Conservation (phyloP, 148 eudicot species). For the Persicaria tinctoria region DNA sequence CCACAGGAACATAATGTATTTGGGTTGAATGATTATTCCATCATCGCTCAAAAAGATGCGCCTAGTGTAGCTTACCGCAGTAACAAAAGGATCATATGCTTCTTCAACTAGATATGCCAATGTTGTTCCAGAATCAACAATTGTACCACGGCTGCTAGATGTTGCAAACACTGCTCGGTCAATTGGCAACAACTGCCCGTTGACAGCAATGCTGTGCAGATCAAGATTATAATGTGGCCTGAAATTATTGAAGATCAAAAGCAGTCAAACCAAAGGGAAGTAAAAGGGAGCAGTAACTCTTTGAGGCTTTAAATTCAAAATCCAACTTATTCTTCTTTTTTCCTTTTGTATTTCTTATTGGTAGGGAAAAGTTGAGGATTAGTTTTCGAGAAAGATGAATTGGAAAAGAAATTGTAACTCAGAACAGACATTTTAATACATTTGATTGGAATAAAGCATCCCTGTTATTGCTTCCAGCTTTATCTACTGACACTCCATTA, state of each 20-base stretch:
- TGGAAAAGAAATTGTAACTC: neutral
- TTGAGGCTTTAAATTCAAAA: neutral
- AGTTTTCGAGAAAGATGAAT: neutral
- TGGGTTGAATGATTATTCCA: neutral
- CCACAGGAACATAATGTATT: neutral
- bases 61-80: conserved; percentile 46
- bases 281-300: neutral
- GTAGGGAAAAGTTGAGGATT: neutral
- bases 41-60: neutral
- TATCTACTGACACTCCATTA: too few species aligned
- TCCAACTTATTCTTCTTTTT: neutral
- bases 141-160: conserved; percentile 71
- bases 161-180: conserved; percentile 70
- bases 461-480: too few species aligned
- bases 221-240: conserved; percentile 89
- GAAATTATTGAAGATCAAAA: conserved; percentile 19
- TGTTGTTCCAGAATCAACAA: conserved; percentile 95
- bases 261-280: neutral
- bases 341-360: neutral
- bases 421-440: neutral
- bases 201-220: conserved; percentile 72
- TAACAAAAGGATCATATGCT: conserved; percentile 80
- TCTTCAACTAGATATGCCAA: conserved; percentile 83
- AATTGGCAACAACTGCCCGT: conserved; percentile 71
- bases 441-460: too few species aligned